Conservation (phyloP, 768 basidiomycete genomes). For the Amanita polypyramis region DNA sequence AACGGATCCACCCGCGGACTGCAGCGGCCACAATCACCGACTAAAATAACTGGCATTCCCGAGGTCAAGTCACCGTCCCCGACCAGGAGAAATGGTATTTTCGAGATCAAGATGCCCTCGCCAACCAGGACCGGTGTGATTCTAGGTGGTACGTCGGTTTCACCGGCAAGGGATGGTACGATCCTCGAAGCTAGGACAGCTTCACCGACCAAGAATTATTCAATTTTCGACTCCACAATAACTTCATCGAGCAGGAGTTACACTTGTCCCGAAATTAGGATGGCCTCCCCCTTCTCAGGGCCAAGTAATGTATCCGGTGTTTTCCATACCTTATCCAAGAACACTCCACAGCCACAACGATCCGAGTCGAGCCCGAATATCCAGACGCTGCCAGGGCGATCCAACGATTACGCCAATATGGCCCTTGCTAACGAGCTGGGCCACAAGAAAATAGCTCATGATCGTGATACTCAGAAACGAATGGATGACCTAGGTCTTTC, state of each 20-base stretch:
- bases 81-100: too few relatives aligned
- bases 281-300: not conserved
- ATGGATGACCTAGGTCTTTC: slow-evolving; percentile 27
- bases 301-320: not conserved
- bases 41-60: not conserved
- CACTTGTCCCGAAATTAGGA: not conserved
- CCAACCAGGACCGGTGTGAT: too few relatives aligned
- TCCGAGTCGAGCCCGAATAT: not conserved
- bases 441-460: slow-evolving; percentile 24
- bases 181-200: too few relatives aligned
- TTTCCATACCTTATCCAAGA: not conserved
- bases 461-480: slow-evolving; percentile 19
- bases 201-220: too few relatives aligned
- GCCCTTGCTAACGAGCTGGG: slow-evolving; percentile 19
- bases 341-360: not conserved
- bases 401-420: not conserved
- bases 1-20: not conserved
- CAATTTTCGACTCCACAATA: too few relatives aligned
- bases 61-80: too few relatives aligned
- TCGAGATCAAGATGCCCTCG: too few relatives aligned
- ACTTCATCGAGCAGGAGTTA: too few relatives aligned
- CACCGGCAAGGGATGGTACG: too few relatives aligned
- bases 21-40: not conserved
- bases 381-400: not conserved
- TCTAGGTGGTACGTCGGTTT: too few relatives aligned